Percentiles rank a stretch among this genome's conserved stretches.
These are phyloP conservation scores for Backusella parvicylindrica DNA, from an alignment of 192 early-diverging fungal genomes.

Conservation along the genomic window DNA sequence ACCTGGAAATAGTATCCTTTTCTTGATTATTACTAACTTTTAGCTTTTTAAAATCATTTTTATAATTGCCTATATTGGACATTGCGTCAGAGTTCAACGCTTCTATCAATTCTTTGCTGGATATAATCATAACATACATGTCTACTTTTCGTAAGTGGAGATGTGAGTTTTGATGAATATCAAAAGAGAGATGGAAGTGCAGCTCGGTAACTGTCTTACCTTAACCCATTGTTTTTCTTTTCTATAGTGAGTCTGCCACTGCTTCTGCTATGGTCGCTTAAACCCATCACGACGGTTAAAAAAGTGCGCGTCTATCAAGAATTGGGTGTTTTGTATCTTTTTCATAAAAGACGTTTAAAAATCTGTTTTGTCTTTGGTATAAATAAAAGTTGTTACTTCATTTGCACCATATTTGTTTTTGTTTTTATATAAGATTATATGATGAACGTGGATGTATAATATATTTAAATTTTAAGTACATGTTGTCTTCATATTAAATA, in stretches of 20 bases:
- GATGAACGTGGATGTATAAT: too few relatives aligned
- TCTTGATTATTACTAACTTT: constrained; percentile 15
- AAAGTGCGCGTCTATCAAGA: background rate
- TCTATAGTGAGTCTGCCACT: constrained; percentile 44
- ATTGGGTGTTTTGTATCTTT: background rate
- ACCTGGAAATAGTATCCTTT: constrained; percentile 96
- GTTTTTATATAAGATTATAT: too few relatives aligned
- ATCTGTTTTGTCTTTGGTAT: background rate
- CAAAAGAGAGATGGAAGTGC: too few relatives aligned
- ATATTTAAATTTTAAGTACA: too few relatives aligned
- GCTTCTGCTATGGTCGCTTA: constrained; percentile 39
- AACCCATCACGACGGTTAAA: background rate
- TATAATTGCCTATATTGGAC: constrained; percentile 27
- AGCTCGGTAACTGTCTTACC: constrained; percentile 41
- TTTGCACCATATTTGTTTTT: too few relatives aligned
- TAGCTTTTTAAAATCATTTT: background rate
- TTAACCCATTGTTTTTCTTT: constrained; percentile 37
- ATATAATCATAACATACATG: too few relatives aligned
- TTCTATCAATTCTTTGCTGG: too few relatives aligned
- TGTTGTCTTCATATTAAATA: too few relatives aligned
- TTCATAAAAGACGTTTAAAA: background rate
- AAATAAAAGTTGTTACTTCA: background rate
- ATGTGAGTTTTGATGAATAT: too few relatives aligned
- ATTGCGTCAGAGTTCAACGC: constrained; percentile 26
- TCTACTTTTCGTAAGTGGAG: background rate